These are phyloP conservation scores for Capsella bursapastoris DNA, from an alignment of 345 rosid genomes.

Conservation along the genomic window DNA sequence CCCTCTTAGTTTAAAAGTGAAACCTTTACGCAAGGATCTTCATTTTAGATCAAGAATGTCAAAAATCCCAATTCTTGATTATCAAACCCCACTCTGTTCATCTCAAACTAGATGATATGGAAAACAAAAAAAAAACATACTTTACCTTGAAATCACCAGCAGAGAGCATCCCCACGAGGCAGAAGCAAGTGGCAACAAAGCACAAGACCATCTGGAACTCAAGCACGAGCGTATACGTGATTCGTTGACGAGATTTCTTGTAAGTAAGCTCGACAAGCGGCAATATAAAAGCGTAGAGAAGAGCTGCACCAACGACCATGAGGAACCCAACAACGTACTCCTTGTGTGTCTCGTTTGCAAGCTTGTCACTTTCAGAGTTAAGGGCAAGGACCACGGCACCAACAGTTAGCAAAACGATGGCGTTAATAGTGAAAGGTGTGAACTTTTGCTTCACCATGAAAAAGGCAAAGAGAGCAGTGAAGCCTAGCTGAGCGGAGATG, in stretches of 20 bases:
- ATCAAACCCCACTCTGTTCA: background rate
- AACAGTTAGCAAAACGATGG: conserved; percentile 58
- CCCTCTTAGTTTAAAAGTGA: background rate
- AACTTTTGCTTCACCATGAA: conserved; percentile 70
- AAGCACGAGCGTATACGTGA: conserved; percentile 61
- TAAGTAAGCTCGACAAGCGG: conserved; percentile 68
- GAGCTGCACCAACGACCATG: conserved; percentile 60
- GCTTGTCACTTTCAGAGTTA: conserved; percentile 55
- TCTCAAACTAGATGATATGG: background rate
- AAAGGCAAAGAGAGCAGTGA: conserved; percentile 69
- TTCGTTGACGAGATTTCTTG: conserved; percentile 54
- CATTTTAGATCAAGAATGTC: background rate
- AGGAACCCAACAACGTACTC: conserved; percentile 58
- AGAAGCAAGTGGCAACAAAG: conserved; percentile 60
- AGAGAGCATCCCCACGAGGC: conserved; percentile 61
- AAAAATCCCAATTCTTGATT: background rate
- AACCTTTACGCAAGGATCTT: background rate
- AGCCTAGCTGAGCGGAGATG: conserved; percentile 66
- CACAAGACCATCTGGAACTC: conserved; percentile 70
- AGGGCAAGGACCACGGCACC: conserved; percentile 62
- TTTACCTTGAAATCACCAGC: conserved; percentile 61
- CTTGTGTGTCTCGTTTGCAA: conserved; percentile 46
- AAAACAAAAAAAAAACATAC: background rate
- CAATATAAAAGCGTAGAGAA: conserved; percentile 59
- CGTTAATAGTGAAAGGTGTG: conserved; percentile 59